Base-by-base conservation (phyloP, 2,329 filamentous ascomycete species). In the Penicillium sp. region DNA sequence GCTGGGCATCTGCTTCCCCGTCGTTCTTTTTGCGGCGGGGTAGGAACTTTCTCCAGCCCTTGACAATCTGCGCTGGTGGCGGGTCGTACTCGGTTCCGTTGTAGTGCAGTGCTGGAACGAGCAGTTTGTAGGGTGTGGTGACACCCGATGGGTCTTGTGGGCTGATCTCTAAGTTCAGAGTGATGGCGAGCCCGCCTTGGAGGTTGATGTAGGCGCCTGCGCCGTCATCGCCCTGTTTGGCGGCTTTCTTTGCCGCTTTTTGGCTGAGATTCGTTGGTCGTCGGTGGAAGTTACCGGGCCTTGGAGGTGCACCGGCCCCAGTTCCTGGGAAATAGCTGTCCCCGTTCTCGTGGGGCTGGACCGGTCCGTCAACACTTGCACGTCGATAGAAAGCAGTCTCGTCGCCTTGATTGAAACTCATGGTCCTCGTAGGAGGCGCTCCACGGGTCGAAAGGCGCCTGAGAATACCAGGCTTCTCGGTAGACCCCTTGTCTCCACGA, bases 151-250 rank as follows among this genome's bases (percentile, higher is more conserved):
- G 93, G 67, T 99, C 92, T 61, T 86, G 86, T 44, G 90, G 84
- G 67, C 89, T 92, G 60, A 97, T 86, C 76, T 99, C 94, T 61
- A 96, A 86, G 67, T 97, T 96, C 43, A 99, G 77, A 50, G 86
- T 89, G 36, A 99, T 88, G 64, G 97, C 92, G 10, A 99, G 79
- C 0, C 91, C 92, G 31, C 89, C 89, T 70, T 94, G 86, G 0
- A 97, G 81, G 69, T 96, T 86, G 58, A 97, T 79, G 55, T 79
- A 77, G 49, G 75, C 84, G 10, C 84, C 81, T 43, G 80, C 79
- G 19, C 79, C 79, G 41, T 82, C 79, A 47, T 76, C 73, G n/a
- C 70, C 75, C 79, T 67, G 73, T 81, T 77, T 88, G 80, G 73
- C 81, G 71, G 66, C 77, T 61, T 83, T 82, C 66, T 81, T 82